phyloP scores from a whole-genome alignment of 805 yeast species.

The Candida nonsorbophila region DNA sequence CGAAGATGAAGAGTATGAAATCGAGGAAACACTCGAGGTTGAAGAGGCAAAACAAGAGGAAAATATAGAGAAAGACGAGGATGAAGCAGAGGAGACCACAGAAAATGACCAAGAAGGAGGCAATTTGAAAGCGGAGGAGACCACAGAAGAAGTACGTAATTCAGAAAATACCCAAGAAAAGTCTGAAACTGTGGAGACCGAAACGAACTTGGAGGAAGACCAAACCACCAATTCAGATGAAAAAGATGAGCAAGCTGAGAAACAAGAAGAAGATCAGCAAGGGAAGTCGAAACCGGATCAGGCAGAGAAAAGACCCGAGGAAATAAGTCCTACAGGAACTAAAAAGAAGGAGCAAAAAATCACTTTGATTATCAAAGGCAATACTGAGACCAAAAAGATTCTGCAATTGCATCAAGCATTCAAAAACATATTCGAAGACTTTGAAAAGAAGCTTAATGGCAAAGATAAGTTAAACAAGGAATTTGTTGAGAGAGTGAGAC shows the following conservation, averaged over 20 bases:
- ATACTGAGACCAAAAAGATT: constrained; percentile 7
- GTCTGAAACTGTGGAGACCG: not conserved
- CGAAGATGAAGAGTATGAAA: constrained; percentile 4
- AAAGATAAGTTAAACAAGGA: not conserved
- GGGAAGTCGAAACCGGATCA: constrained; percentile 1
- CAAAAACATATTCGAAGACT: constrained; percentile 1
- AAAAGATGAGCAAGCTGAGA: constrained; percentile 1
- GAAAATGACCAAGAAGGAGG: not conserved
- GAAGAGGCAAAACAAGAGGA: no score
- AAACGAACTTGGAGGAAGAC: not conserved
- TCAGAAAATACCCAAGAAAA: not conserved
- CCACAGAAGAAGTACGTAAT: not conserved
- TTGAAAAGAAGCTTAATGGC: not conserved
- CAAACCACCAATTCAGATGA: not conserved
- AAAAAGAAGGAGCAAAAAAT: not conserved
- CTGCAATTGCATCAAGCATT: constrained; percentile 3
- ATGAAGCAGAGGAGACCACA: not conserved
- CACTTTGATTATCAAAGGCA: constrained; percentile 2
- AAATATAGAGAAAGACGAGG: not conserved
- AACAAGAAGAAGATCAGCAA: not conserved
- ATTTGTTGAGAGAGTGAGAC: not conserved
- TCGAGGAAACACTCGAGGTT: not conserved
- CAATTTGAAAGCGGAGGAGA: not conserved
- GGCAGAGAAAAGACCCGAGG: constrained; percentile 1
- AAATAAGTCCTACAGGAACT: not conserved